Percentiles rank a stretch among this genome's conserved stretches.
Evolutionary conservation across 2,329 filamentous ascomycete species (phyloP).

Genomic region (Beauveria caledonica): DNA sequence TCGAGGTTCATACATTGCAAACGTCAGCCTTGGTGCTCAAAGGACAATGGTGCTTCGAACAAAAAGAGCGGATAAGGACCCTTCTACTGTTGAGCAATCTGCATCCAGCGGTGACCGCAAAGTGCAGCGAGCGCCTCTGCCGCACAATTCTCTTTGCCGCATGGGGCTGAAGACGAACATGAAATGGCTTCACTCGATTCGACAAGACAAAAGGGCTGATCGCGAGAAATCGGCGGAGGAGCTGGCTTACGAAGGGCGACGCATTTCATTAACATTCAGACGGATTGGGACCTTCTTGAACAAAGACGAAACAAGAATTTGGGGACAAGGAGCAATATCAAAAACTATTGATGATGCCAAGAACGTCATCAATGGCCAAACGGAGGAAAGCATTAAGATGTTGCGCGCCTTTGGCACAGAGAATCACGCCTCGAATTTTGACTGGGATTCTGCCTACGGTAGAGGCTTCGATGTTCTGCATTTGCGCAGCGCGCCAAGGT

Average conservation of each 20-base stretch:
- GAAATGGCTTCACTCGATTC: conserved; percentile 87
- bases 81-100: conserved; percentile 16
- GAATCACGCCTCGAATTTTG: conserved; percentile 64
- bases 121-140: conserved; percentile 62
- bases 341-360: conserved; percentile 56
- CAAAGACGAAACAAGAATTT: conserved; percentile 58
- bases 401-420: conserved; percentile 76
- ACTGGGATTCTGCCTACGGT: conserved; percentile 72
- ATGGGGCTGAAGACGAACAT: conserved; percentile 76
- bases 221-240: conserved; percentile 63
- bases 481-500: conserved; percentile 41
- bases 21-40: conserved; percentile 87
- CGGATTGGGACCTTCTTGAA: conserved; percentile 79
- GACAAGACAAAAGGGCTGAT: conserved; percentile 67
- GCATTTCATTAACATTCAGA: conserved; percentile 89
- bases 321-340: conserved; percentile 79
- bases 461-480: conserved; percentile 77
- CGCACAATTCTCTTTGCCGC: conserved; percentile 82
- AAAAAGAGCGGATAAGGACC: conserved; percentile 52
- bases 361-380: conserved; percentile 61
- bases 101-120: conserved; percentile 34
- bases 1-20: conserved; percentile 74
- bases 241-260: conserved; percentile 61
- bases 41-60: conserved; percentile 83
- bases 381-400: conserved; percentile 56